phyloP scores from a whole-genome alignment of 495 filamentous ascomycete genomes.

The Daldinia loculata region DNA sequence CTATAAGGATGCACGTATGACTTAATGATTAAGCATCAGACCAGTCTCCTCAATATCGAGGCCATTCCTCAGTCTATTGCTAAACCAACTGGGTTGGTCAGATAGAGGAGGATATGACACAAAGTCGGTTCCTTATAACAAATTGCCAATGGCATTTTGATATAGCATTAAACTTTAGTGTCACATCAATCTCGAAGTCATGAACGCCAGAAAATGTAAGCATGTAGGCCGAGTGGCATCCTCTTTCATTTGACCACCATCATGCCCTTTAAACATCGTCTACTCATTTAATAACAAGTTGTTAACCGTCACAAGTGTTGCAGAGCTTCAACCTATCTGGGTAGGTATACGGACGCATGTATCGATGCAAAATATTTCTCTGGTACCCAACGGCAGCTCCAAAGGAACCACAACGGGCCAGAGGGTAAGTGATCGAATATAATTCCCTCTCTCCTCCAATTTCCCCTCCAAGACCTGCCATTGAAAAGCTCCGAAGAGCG shows the following conservation, averaged over 20 bases:
- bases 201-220: background rate
- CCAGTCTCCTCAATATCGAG: too few species aligned
- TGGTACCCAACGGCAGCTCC: constrained; percentile 50
- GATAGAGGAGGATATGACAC: too few species aligned
- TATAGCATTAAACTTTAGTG: too few species aligned
- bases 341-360: constrained; percentile 38
- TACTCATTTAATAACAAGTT: background rate
- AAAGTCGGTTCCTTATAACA: too few species aligned
- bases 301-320: background rate
- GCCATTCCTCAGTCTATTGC: too few species aligned
- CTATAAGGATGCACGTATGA: too few species aligned
- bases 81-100: too few species aligned
- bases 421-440: constrained; percentile 62
- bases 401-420: constrained; percentile 46
- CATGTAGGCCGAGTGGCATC: background rate
- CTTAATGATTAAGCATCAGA: too few species aligned
- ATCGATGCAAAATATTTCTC: constrained; percentile 58
- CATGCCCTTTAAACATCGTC: background rate
- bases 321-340: background rate
- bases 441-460: constrained; percentile 71
- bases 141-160: too few species aligned
- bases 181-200: too few species aligned
- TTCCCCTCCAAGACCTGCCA: constrained; percentile 77
- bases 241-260: background rate
- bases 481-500: constrained; percentile 55